Conservation (phyloP, 495 filamentous ascomycete genomes). For the Neurospora sp. region DNA sequence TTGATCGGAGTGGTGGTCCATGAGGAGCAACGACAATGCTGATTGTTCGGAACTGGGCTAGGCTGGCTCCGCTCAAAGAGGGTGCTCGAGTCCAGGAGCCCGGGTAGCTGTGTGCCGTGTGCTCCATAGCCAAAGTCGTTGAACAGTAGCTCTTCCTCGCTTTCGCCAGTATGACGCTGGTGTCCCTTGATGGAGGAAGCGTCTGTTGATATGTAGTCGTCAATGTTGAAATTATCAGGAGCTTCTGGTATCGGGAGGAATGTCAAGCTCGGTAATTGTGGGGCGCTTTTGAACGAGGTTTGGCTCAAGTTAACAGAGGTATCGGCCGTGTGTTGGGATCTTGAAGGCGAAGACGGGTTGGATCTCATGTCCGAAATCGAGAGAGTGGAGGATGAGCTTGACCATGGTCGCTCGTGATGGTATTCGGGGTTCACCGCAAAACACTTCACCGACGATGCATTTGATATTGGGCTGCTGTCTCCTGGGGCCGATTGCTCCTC, state of each 20-base stretch:
- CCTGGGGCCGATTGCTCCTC: background rate
- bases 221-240: conserved; percentile 22
- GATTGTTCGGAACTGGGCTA: background rate
- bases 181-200: conserved; percentile 23
- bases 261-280: background rate
- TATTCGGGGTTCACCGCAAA: background rate
- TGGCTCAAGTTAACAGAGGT: conserved; percentile 32
- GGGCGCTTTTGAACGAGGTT: conserved; percentile 1
- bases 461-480: background rate
- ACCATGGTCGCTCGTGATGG: conserved; percentile 21
- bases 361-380: conserved; percentile 28
- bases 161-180: conserved; percentile 21
- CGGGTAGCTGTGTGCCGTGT: conserved; percentile 26
- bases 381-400: conserved; percentile 31
- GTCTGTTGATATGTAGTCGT: conserved; percentile 30
- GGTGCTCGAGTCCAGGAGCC: conserved; percentile 17
- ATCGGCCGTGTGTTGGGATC: conserved; percentile 32
- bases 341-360: conserved; percentile 27
- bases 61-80: background rate
- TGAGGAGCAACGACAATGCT: background rate
- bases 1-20: background rate
- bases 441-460: background rate
- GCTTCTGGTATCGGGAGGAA: background rate
- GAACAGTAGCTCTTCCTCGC: conserved; percentile 37
- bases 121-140: conserved; percentile 26